Percentiles rank a stretch among this genome's conserved stretches.
These are phyloP conservation scores for Lasiosphaeriaceae sp. DNA, from an alignment of 495 filamentous ascomycete species.

Conservation along the genomic window DNA sequence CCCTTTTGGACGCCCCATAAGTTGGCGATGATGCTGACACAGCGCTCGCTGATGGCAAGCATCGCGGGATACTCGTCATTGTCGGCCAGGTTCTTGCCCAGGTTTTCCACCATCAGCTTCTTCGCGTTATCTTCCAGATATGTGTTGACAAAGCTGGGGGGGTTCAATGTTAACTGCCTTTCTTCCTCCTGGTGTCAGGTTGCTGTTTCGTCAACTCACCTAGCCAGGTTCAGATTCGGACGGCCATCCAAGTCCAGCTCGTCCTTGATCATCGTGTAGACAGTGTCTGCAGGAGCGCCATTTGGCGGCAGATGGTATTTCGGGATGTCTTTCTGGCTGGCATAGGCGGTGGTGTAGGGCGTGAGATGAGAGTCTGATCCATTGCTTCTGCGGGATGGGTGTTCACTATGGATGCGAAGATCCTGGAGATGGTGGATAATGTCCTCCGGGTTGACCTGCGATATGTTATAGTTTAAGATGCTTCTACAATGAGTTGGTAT, in stretches of 20 bases:
- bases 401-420: constrained; percentile 29
- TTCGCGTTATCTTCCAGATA: constrained; percentile 67
- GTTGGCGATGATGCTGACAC: constrained; percentile 65
- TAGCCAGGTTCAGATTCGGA: constrained; percentile 67
- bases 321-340: constrained; percentile 56
- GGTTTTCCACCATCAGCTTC: constrained; percentile 63
- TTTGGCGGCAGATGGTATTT: constrained; percentile 63
- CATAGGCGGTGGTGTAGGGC: constrained; percentile 62
- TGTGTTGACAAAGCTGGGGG: constrained; percentile 62
- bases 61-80: constrained; percentile 75
- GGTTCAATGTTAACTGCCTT: background rate
- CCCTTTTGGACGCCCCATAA: constrained; percentile 64
- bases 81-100: constrained; percentile 65
- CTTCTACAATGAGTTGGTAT: background rate
- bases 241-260: constrained; percentile 70
- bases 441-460: constrained; percentile 59
- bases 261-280: constrained; percentile 67
- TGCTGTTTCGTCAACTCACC: background rate
- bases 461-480: constrained; percentile 12
- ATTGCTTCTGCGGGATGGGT: constrained; percentile 14
- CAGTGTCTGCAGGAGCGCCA: constrained; percentile 59
- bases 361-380: constrained; percentile 47
- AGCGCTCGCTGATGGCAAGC: constrained; percentile 68
- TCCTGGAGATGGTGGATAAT: constrained; percentile 53
- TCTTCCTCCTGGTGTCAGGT: background rate